A percentile compares a stretch with the other conserved stretches of the same genome.
These are phyloP conservation scores for Phytophthora palmivora DNA, from an alignment of 352 stramenopile genomes.

Conservation along the genomic window DNA sequence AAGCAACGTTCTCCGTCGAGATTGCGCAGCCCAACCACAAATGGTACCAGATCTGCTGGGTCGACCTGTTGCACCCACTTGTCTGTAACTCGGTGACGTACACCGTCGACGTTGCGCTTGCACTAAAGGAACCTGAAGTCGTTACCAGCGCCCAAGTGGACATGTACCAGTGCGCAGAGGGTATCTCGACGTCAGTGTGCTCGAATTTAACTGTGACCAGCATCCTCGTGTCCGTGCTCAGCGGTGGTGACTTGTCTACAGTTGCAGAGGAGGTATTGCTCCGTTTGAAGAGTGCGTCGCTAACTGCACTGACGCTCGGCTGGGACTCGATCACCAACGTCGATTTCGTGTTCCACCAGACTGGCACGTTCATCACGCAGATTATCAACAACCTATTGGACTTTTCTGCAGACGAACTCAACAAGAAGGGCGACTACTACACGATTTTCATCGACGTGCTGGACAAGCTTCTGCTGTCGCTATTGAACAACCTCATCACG, in stretches of 20 bases:
- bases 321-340: constrained; percentile 64
- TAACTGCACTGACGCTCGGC: constrained; percentile 42
- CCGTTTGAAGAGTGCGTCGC: constrained; percentile 38
- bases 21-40: constrained; percentile 63
- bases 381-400: constrained; percentile 55
- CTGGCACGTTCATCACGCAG: constrained; percentile 46
- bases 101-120: constrained; percentile 45
- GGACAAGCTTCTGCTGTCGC: constrained; percentile 49
- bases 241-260: constrained; percentile 46
- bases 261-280: constrained; percentile 35
- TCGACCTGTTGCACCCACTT: constrained; percentile 48
- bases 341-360: constrained; percentile 54
- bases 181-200: constrained; percentile 47
- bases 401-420: constrained; percentile 58
- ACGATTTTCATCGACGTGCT: constrained; percentile 48
- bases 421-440: constrained; percentile 75
- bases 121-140: constrained; percentile 43
- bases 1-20: constrained; percentile 47
- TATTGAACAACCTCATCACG: constrained; percentile 60
- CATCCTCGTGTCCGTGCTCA: constrained; percentile 46
- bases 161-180: constrained; percentile 48
- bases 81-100: constrained; percentile 42
- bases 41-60: constrained; percentile 71
- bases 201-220: constrained; percentile 55
- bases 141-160: constrained; percentile 39